phyloP scores from a whole-genome alignment of 2,329 filamentous ascomycete species.

The Elsinoe perseae region DNA sequence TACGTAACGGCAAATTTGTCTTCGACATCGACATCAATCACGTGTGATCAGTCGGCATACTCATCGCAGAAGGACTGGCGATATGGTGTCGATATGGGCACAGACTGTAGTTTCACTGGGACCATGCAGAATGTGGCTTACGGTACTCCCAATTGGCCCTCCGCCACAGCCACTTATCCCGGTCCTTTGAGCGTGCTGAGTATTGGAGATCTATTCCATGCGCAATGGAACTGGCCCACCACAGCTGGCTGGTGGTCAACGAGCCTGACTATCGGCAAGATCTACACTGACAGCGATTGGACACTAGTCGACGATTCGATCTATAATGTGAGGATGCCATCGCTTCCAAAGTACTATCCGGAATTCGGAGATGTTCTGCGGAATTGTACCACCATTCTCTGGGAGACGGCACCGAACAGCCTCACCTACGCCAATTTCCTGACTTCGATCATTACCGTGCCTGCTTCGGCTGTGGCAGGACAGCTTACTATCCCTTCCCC shows the following conservation, averaged over 20 bases:
- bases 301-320: neutral
- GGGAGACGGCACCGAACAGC: neutral
- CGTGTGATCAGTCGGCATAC: neutral
- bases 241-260: neutral
- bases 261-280: neutral
- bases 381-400: neutral
- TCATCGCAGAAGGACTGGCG: neutral
- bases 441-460: neutral
- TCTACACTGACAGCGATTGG: neutral
- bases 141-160: neutral
- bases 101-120: neutral
- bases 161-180: neutral
- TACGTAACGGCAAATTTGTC: neutral
- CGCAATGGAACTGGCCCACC: neutral
- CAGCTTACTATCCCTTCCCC: neutral
- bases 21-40: neutral
- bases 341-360: neutral
- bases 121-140: neutral
- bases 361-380: neutral
- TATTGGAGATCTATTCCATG: neutral
- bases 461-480: neutral
- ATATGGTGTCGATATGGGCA: neutral
- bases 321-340: neutral
- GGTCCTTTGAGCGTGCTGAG: neutral
- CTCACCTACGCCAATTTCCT: conserved; percentile 2